Evolutionary conservation across 2,329 filamentous ascomycete genomes (phyloP).

Genomic region (Trematosphaeria pertusa): DNA sequence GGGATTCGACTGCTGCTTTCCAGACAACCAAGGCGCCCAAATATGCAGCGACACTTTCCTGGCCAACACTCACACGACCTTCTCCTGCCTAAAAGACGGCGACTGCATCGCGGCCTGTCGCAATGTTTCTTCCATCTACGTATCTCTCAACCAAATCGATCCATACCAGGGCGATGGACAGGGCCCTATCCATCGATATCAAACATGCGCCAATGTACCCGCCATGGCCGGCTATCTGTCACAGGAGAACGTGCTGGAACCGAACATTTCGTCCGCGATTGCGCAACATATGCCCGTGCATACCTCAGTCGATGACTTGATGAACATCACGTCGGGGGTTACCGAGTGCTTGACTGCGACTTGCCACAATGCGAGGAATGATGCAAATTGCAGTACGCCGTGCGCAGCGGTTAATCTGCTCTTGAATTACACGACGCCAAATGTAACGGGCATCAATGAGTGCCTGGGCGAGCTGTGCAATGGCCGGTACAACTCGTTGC

Average conservation of each 20-base stretch:
- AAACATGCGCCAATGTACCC: constrained; percentile 23
- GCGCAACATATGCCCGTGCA: constrained; percentile 9
- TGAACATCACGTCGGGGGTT: constrained; percentile 14
- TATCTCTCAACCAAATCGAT: constrained; percentile 7
- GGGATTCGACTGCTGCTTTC: constrained; percentile 4
- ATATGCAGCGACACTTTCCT: constrained; percentile 10
- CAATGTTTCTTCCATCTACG: constrained; percentile 12
- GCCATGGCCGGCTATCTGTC: constrained; percentile 15
- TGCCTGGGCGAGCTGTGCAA: constrained; percentile 19
- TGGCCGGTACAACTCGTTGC: constrained; percentile 13
- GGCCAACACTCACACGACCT: background rate
- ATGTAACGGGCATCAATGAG: constrained; percentile 18
- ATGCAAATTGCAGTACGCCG: background rate
- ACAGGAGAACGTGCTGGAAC: constrained; percentile 8
- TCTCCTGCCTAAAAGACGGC: constrained; percentile 3
- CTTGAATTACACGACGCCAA: constrained; percentile 17
- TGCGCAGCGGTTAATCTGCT: constrained; percentile 22
- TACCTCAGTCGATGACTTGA: constrained; percentile 4
- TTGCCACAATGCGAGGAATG: constrained; percentile 19
- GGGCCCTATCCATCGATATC: constrained; percentile 16
- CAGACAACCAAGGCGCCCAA: constrained; percentile 1
- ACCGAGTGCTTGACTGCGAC: constrained; percentile 25
- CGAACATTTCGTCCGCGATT: constrained; percentile 8
- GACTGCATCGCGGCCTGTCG: constrained; percentile 11
- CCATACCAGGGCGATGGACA: constrained; percentile 13